Evolutionary conservation across 306 rosid genomes (phyloP).

Genomic region (Corylus americana): DNA sequence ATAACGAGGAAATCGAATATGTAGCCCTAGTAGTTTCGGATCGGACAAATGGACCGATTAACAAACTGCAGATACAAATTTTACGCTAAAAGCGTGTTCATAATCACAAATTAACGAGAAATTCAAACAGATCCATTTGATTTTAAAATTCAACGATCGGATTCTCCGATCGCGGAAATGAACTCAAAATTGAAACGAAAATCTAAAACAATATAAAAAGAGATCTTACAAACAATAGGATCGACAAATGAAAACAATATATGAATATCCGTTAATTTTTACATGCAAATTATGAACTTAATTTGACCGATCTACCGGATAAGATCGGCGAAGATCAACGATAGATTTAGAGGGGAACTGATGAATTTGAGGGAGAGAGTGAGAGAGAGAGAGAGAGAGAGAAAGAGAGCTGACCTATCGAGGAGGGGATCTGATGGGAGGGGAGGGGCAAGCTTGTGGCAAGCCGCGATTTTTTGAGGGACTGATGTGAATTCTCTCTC

Average conservation of each 20-base stretch:
- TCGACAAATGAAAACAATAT: background rate
- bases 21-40: background rate
- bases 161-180: background rate
- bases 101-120: background rate
- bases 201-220: background rate
- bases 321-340: background rate
- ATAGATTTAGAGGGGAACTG: background rate
- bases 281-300: background rate
- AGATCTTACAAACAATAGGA: background rate
- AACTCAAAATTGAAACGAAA: background rate
- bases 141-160: background rate
- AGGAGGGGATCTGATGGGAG: background rate
- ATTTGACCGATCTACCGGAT: background rate
- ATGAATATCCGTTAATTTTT: background rate
- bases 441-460: slow-evolving; percentile 6
- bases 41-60: background rate
- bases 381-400: background rate
- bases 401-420: slow-evolving; percentile 13
- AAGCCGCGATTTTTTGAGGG: slow-evolving; percentile 27
- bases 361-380: background rate
- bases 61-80: background rate
- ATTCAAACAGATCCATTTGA: slow-evolving; percentile 16
- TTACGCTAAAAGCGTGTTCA: background rate
- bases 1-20: background rate
- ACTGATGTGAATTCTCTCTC: background rate